These are phyloP conservation scores for Hordeum marinum DNA, from an alignment of 176 grass and related monocot species.

Conservation along the genomic window DNA sequence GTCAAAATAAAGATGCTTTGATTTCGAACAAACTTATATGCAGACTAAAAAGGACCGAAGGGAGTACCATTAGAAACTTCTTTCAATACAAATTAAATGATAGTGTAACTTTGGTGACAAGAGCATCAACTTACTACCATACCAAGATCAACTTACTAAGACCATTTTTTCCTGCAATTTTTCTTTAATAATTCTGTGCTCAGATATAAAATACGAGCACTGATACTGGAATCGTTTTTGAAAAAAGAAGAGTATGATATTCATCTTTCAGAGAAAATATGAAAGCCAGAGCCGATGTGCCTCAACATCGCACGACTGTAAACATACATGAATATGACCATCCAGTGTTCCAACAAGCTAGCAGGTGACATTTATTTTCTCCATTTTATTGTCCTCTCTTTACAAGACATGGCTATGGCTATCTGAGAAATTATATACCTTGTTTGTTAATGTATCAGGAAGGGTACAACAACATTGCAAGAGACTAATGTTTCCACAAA, in stretches of 20 bases:
- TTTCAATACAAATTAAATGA: too few relatives aligned
- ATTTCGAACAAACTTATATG: too few relatives aligned
- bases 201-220: background rate
- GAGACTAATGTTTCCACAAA: background rate
- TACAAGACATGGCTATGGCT: conserved; percentile 44
- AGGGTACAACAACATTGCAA: conserved; percentile 10
- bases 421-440: conserved; percentile 37
- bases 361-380: conserved; percentile 1
- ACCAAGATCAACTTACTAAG: background rate
- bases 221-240: background rate
- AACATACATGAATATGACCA: background rate
- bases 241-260: background rate
- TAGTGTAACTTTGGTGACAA: too few relatives aligned
- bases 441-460: background rate
- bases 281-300: background rate
- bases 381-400: conserved; percentile 19
- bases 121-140: too few relatives aligned
- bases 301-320: background rate
- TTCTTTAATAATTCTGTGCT: background rate
- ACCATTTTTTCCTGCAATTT: too few relatives aligned
- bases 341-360: conserved; percentile 6
- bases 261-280: background rate
- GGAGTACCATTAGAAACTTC: too few relatives aligned
- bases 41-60: too few relatives aligned
- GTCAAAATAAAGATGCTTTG: too few relatives aligned